Conservation (phyloP, 148 eudicot species). For the Bassia scoparia region DNA sequence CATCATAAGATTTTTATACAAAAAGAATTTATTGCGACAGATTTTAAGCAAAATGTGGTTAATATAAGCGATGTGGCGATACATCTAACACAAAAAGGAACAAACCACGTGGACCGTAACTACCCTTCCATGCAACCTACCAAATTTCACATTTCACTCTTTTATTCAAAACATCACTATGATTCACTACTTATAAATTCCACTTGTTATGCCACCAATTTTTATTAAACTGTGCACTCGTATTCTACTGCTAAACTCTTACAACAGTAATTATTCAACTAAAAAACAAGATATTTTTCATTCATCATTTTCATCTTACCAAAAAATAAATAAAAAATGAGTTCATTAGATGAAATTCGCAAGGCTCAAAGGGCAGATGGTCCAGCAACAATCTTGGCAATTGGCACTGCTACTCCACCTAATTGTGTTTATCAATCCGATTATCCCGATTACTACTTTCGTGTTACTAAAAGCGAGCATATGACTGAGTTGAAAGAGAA, state of each 20-base stretch:
- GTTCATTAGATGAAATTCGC: conserved; percentile 22
- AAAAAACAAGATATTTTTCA: neutral
- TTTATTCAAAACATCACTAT: no score
- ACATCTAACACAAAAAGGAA: conserved; percentile 1
- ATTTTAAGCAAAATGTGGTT: neutral
- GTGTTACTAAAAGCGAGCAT: conserved; percentile 29
- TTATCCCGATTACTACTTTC: conserved; percentile 29
- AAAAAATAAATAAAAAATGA: neutral
- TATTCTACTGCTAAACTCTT: neutral
- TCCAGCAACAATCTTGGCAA: conserved; percentile 23
- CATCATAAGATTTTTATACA: no score
- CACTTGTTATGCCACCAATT: neutral
- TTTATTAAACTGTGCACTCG: neutral
- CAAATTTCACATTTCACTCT: neutral
- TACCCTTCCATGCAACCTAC: conserved; percentile 28
- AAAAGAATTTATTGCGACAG: no score
- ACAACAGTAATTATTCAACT: neutral
- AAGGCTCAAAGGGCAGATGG: conserved; percentile 35
- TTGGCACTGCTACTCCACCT: conserved; percentile 22
- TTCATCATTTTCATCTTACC: neutral
- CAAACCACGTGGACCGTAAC: conserved; percentile 18
- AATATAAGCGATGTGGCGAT: conserved; percentile 10
- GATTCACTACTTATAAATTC: neutral
- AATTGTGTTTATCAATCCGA: conserved; percentile 28
- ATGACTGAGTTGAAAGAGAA: conserved; percentile 33